Evolutionary conservation across 495 filamentous ascomycete species (phyloP), one percentile per base, ranked within the genome.

Genomic region (Penicillium egyptiacum): DNA sequence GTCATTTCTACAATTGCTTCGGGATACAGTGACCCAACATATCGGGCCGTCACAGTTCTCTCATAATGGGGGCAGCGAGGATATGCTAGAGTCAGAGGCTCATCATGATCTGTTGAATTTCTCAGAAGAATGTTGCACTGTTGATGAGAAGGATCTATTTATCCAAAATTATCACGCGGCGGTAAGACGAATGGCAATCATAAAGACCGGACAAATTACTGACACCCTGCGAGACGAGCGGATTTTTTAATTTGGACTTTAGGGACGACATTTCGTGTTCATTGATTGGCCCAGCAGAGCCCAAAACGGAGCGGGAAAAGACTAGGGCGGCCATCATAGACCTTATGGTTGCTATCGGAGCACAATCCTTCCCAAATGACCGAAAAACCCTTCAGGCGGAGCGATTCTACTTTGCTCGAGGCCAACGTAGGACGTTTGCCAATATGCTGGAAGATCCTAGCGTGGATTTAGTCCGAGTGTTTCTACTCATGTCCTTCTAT

Each of bases 401-500:
- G 41, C 62, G 53, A 2, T 73, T 69, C 25, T 76, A 74, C 58
- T 74, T 77, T 49, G 63, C 65, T 11, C 73, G 70, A 3, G 76
- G 71, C n/a, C 74, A 75, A 50, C 62, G 60, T 11, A 62, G 66
- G 37, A 63, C 74, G 0, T 73, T 76, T 53, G 58, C 65, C 10
- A 70, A 71, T 30, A 68, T 76, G 50, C 58, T 78, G 3, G 74
- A 76, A 55, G 74, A 77, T 50, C 75, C 75, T 0, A 79, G 74
- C 31, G 58, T 76, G 19, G 67, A 76, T 42, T 41, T 77, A 30
- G 64, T 78, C 3, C 68, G 75, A 11, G 56, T 67, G 1, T 80
- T 77, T 45, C 61, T 76, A 5, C 60, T 78, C 12, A 71, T 80
- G 68, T 67, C 77, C 3, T 78, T 77, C 28, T 80, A 79, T 49